A percentile compares a stretch with the other conserved stretches of the same genome.
phyloP scores from a whole-genome alignment of 1,284 basidiomycete species.

The Ceraceosorus guamensis region DNA sequence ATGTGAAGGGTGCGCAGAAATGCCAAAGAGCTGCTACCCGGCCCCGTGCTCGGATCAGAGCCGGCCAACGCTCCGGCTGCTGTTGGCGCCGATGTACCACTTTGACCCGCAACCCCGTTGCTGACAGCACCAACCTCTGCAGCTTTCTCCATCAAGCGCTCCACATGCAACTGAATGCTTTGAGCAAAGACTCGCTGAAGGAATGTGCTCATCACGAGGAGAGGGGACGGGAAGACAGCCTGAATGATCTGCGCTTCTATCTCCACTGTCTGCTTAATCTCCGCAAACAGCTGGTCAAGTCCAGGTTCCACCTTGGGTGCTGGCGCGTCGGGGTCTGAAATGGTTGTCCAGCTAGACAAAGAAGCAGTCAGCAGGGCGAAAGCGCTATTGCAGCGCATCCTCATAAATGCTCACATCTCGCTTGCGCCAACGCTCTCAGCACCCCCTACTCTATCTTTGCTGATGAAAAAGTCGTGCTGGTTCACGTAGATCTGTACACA shows the following conservation, averaged over 20 bases:
- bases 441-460: slow-evolving; percentile 62
- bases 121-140: slow-evolving; percentile 23
- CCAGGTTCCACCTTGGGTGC: slow-evolving; percentile 76
- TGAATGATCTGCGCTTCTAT: slow-evolving; percentile 97
- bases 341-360: slow-evolving; percentile 62
- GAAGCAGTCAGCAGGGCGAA: background rate
- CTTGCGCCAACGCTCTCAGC: slow-evolving; percentile 57
- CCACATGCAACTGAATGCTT: slow-evolving; percentile 54
- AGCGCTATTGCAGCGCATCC: slow-evolving; percentile 37
- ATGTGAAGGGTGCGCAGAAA: slow-evolving; percentile 86
- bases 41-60: background rate
- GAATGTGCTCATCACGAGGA: slow-evolving; percentile 98
- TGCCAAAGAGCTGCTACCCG: slow-evolving; percentile 54
- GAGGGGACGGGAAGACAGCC: slow-evolving; percentile 94
- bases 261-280: slow-evolving; percentile 83
- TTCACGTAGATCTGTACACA: slow-evolving; percentile 99
- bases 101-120: background rate
- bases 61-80: background rate
- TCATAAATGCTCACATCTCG: slow-evolving; percentile 53
- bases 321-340: slow-evolving; percentile 59
- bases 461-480: slow-evolving; percentile 69
- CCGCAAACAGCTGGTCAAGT: slow-evolving; percentile 69
- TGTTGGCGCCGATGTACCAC: background rate
- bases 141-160: slow-evolving; percentile 45
- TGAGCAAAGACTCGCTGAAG: slow-evolving; percentile 96